These are phyloP conservation scores for Xylaria longipes DNA, from an alignment of 495 filamentous ascomycete genomes.

Conservation along the genomic window DNA sequence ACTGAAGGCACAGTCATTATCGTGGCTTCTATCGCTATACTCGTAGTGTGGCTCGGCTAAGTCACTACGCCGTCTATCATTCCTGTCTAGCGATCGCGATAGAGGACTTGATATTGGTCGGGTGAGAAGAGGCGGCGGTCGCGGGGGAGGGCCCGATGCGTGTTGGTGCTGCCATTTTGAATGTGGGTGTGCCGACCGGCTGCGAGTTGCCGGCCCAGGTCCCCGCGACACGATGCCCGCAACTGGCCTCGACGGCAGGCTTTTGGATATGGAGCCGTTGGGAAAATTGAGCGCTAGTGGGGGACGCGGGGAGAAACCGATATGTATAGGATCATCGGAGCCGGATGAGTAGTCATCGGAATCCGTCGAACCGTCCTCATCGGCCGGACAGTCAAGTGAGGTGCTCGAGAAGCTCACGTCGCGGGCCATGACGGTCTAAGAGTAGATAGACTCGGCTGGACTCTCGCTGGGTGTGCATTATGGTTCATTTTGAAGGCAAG, in stretches of 20 bases:
- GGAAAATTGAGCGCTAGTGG: constrained; percentile 36
- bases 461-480: constrained; percentile 10
- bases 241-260: constrained; percentile 33
- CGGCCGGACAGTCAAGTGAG: constrained; percentile 33
- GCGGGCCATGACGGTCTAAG: constrained; percentile 33
- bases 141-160: not conserved
- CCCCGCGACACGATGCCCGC: constrained; percentile 26
- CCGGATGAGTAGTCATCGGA: constrained; percentile 32
- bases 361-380: constrained; percentile 32
- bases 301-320: constrained; percentile 32
- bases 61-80: not conserved
- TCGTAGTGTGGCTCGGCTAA: not conserved
- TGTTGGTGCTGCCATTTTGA: constrained; percentile 26
- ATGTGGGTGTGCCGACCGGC: constrained; percentile 14
- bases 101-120: not conserved
- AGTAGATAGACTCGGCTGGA: constrained; percentile 5
- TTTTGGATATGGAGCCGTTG: constrained; percentile 34
- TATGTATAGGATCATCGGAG: constrained; percentile 37
- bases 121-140: not conserved
- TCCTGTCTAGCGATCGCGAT: not conserved
- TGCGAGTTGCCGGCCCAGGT: constrained; percentile 16
- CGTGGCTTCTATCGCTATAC: not conserved
- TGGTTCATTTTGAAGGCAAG: constrained; percentile 17
- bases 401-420: constrained; percentile 36
- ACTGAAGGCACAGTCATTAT: not conserved